Conservation (phyloP, 2,329 filamentous ascomycete genomes). For the Zarea fungicola region DNA sequence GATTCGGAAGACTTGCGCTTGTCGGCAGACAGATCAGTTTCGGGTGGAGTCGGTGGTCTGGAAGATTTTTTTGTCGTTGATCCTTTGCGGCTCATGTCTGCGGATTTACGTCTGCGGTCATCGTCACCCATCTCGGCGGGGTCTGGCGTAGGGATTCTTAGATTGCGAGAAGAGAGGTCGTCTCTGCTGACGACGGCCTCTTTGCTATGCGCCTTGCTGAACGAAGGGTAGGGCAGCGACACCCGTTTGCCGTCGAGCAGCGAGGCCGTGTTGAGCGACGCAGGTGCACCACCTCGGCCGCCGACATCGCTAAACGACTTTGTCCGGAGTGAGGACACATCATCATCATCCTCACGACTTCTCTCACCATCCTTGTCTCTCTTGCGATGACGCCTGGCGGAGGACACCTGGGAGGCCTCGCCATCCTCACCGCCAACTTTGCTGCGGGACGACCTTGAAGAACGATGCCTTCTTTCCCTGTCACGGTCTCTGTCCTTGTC, state of each 20-base stretch:
- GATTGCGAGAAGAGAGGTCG: slow-evolving; percentile 34
- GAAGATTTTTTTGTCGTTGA: slow-evolving; percentile 36
- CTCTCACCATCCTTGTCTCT: slow-evolving; percentile 27
- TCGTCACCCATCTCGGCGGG: slow-evolving; percentile 50
- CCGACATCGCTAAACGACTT: slow-evolving; percentile 45
- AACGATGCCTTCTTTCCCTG: slow-evolving; percentile 33
- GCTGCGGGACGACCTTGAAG: slow-evolving; percentile 37
- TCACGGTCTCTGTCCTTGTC: slow-evolving; percentile 29
- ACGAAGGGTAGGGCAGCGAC: slow-evolving; percentile 68
- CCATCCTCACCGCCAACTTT: slow-evolving; percentile 35
- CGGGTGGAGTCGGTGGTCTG: slow-evolving; percentile 58
- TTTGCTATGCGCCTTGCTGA: slow-evolving; percentile 89
- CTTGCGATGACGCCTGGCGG: slow-evolving; percentile 28
- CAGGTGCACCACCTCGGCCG: slow-evolving; percentile 33
- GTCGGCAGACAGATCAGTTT: slow-evolving; percentile 53
- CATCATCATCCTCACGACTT: slow-evolving; percentile 16
- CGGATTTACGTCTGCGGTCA: slow-evolving; percentile 41
- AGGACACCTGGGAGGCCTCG: slow-evolving; percentile 35
- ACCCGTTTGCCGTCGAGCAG: slow-evolving; percentile 38
- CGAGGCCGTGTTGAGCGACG: slow-evolving; percentile 21
- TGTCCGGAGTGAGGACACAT: slow-evolving; percentile 14
- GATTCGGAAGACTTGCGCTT: slow-evolving; percentile 19
- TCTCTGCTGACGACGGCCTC: slow-evolving; percentile 68
- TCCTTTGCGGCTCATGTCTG: slow-evolving; percentile 35
- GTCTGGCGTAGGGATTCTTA: slow-evolving; percentile 60